phyloP scores from a whole-genome alignment of 2,329 filamentous ascomycete species.

The Calonectria crousiana region DNA sequence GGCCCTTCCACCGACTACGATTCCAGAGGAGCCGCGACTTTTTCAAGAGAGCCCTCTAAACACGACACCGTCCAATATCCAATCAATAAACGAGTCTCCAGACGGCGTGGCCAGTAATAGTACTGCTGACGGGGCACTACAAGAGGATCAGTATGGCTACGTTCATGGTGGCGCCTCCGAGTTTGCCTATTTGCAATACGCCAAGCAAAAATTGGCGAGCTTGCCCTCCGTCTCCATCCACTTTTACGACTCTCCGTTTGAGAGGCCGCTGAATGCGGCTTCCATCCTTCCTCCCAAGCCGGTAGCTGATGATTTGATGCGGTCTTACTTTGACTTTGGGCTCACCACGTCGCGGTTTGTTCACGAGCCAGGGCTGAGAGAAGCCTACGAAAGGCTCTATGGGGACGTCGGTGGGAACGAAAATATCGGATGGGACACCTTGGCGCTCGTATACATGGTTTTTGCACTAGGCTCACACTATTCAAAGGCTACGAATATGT shows the following conservation, averaged over 20 bases:
- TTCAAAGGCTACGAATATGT: neutral
- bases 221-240: neutral
- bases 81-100: neutral
- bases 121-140: neutral
- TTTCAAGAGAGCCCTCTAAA: neutral
- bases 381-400: neutral
- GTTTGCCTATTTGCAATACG: constrained; percentile 1
- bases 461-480: neutral
- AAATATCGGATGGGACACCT: neutral
- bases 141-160: neutral
- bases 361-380: neutral
- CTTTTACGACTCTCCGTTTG: neutral
- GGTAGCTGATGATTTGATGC: neutral
- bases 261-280: neutral
- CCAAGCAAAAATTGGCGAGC: neutral
- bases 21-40: neutral
- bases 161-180: neutral
- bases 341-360: neutral
- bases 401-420: neutral
- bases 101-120: neutral
- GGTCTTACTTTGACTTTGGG: neutral
- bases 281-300: neutral
- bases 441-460: neutral
- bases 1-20: neutral
- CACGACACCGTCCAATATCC: neutral